Base-by-base conservation (phyloP, 768 basidiomycete genomes). In the Amanita fuliginea region DNA sequence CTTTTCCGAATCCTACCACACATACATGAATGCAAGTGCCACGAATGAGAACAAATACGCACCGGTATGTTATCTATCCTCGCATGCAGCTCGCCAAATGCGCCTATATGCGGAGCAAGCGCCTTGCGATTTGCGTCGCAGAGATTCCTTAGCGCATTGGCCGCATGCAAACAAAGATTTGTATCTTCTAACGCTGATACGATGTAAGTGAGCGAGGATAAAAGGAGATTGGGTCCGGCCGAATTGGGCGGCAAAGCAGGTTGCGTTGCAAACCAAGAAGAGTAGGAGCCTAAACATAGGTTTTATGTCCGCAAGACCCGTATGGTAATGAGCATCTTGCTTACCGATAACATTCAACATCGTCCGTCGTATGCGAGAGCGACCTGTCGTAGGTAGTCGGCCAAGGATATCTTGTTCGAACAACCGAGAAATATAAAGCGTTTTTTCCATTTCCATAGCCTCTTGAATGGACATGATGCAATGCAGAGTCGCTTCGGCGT, bases 51-150 rank as follows among this genome's bases (percentile, higher is more conserved):
- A 19, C 21, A 34, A 49, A 5, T 2, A 66, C 81, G 51, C 55
- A 91, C 90, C 4, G 86, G 84, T 47, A 95, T 80, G 6, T 71
- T 72, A 18, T 74, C 78, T 42, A 95, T 64, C 13, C 82, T 80
- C 0, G 84, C 82, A 64, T 95, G 87, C 49, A 97, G 63, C 52
- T 84, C 80, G 3, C 82, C 86, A 62, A 97, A 95, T 0, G 89
- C 86, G 2, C 72, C 73, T 33, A 96, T 90, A 56, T 90, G 89
- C 5, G 80, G 77, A 1, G 90, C 87, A 10, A 96, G 70, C 8
- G 82, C 86, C n/a, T 71, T 72, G 47, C 94, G 71, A 60, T 96
- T 96, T 34, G 88, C 80, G 63, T 96, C 93, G 58, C 94, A 96
- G 3, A 96, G 64, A 48, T 90, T 85, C 35, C 88, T 80, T 22